Evolutionary conservation across 148 eudicot genomes (phyloP), one percentile per base, ranked within the genome.

Genomic region (Chenopodium suecicum): DNA sequence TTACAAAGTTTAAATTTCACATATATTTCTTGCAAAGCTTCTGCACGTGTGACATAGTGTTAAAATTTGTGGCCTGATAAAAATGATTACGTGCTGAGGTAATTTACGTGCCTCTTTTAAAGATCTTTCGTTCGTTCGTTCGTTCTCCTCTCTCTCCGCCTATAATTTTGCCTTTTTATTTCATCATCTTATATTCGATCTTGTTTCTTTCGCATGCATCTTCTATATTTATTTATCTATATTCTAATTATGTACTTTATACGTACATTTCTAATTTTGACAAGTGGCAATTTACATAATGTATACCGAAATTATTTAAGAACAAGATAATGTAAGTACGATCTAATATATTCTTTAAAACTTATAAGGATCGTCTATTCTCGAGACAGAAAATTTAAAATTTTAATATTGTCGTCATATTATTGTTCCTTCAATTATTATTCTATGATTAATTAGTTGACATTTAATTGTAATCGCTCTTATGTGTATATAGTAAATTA

Each of bases 31-130:
- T 80, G 37, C 47, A 63, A 52, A 56, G 37, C 46, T 20, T 60
- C 2, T 54, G 80, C 25, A 44, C 80, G 77, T 82, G 72, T 60
- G 80, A 77, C 52, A 77, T 77, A 63, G n/a, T 70, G 27, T 56
- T 5, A 41, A 31, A 31, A 54, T 76, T 29, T 66, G 25, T 5
- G 66, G 76, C 64, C 27, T 76, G 47, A 76, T 60, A 2, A 29
- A 47, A 63, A 78, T 78, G 72, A 78, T 67, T 78, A 69, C 64
- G n/a, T 78, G 81, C 64, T 78, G 80, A 78, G 10, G 74, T 69
- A 78, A 46, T 67, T 78, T 78, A 67, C 81, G 81, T 78, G 81
- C 65, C 16, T 32, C 7, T 46, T 54, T 70, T 56, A 34, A 54
- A 80, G 20, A 75, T 76, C 63, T 44, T 37, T 41, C 44, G 44